Evolutionary conservation across 805 yeast species (phyloP), one percentile per base, ranked within the genome.

Genomic region (Brettanomyces sp.): DNA sequence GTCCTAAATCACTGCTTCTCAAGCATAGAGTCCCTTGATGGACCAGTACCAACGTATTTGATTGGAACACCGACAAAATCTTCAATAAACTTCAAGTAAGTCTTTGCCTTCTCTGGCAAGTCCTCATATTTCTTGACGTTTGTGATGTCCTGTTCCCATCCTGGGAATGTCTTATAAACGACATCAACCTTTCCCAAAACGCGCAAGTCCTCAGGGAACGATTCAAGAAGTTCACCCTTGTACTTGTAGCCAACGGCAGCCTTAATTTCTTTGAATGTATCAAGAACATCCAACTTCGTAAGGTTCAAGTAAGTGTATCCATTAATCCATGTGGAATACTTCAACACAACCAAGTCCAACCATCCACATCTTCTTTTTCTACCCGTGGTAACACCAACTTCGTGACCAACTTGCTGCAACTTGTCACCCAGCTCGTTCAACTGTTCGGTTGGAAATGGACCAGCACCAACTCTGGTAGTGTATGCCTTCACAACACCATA

Each of bases 291-390:
- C 61, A 93, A 78, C 68, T 93, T 93, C 56, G 99, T 93, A 64
- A 93, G 83, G 75, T 93, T 93, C 63, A 93, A 73, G 44, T 85
- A 76, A 41, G 99, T 93, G 77, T 91, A 93, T 46, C 99, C 99
- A 63, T 93, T 93, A 66, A 93, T 87, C 63, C 82, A 67, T 47
- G 89, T 80, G 36, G 97, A 88, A 70, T 93, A 91, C 66, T 85
- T 86, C 66, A 93, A 72, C 25, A 93, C 96, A 23, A 93, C 98
- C 57, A 93, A 73, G 68, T 93, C 99, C 62, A 93, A 80, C 99
- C 99, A 93, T 47, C 99, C 99, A 67, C 99, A 93, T 70, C 99
- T 82, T 74, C 99, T 85, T 77, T 90, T 89, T 72, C 99, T 83
- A 55, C 99, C 99, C 35, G 99, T 93, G 52, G 99, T 93, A 56